Base-by-base conservation (phyloP, 2,329 filamentous ascomycete species). In the Alternaria novae-zelandiae region DNA sequence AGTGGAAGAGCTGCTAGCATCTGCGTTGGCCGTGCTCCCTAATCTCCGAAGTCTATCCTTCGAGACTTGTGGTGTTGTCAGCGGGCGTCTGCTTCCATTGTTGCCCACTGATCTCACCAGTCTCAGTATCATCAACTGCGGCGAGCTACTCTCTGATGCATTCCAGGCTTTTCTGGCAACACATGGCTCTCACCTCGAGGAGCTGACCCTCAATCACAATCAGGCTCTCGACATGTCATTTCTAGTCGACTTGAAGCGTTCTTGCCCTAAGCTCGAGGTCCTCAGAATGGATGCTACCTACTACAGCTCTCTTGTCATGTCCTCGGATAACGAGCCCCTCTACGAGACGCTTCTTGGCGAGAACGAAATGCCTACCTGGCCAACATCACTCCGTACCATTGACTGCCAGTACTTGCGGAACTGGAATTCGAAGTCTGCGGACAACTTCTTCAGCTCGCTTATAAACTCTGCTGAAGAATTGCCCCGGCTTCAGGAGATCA, bases 271-370 rank as follows among this genome's bases (percentile, higher is more conserved):
- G 4, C 84, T 98, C 6, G 84, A 90, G 71, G 85, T 87, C 23
- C 83, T 98, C 43, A 87, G 86, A 53, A 90, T 97, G 85, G 92
- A 97, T 70, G 82, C 96, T 55, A 90, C 88, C 13, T 96, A 94
- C 73, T 94, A 89, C 79, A 91, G 90, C 67, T 86, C 89, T 44
- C 88, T 92, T 62, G 83, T 86, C 56, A 87, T 86, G 51, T 88
- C 89, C 67, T 87, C 88, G 53, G 91, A 96, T 72, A 88, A 90
- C 1, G 89, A 93, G 61, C 93, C 94, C 0, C 84, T 89, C 53
- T 97, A 94, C 73, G 87, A 91, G 1, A 82, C 86, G 20, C 85
- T 94, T 2, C 82, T 97, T 17, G 76, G 72, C 30, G 82, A 84
- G 11, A 82, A 84, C 17, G 87, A 96, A 65, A 79, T 90, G 6